A percentile compares a stretch with the other conserved stretches of the same genome.
These are phyloP conservation scores for Forsythia suspensa DNA, from an alignment of 257 asterid species.

Conservation along the genomic window DNA sequence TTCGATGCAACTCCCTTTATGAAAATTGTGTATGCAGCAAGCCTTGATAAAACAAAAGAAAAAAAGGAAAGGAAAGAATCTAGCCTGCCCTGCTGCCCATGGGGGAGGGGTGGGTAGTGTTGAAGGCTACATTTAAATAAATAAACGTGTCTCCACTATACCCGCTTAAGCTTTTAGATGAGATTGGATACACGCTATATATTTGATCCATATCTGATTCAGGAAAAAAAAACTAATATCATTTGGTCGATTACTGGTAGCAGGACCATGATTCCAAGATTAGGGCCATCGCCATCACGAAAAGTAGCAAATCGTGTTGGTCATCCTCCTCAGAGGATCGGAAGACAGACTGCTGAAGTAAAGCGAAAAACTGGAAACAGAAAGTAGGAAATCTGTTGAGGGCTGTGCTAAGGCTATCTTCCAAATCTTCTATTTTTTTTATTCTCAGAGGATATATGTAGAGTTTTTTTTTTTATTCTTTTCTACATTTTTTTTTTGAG, in stretches of 20 bases:
- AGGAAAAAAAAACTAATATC: background rate
- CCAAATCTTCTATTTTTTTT: conserved; percentile 25
- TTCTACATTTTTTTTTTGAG: background rate
- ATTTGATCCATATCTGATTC: background rate
- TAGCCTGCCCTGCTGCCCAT: too few relatives aligned
- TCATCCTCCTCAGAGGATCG: conserved; percentile 49
- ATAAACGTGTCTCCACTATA: background rate
- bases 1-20: background rate
- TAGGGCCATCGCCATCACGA: conserved; percentile 65
- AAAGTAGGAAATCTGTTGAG: conserved; percentile 37
- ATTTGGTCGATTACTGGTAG: conserved; percentile 12
- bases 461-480: conserved; percentile 13
- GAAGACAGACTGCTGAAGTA: conserved; percentile 50
- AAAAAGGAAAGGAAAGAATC: background rate
- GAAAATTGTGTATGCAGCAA: background rate
- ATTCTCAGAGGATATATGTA: conserved; percentile 21
- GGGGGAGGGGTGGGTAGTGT: background rate
- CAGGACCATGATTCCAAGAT: conserved; percentile 67
- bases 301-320: conserved; percentile 49
- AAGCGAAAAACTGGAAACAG: conserved; percentile 69
- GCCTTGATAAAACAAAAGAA: background rate
- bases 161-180: background rate
- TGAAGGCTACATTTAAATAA: background rate
- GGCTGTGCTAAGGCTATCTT: conserved; percentile 17
- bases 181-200: background rate